Base-by-base conservation (phyloP, 306 rosid genomes). In the Dryas alaskensis region DNA sequence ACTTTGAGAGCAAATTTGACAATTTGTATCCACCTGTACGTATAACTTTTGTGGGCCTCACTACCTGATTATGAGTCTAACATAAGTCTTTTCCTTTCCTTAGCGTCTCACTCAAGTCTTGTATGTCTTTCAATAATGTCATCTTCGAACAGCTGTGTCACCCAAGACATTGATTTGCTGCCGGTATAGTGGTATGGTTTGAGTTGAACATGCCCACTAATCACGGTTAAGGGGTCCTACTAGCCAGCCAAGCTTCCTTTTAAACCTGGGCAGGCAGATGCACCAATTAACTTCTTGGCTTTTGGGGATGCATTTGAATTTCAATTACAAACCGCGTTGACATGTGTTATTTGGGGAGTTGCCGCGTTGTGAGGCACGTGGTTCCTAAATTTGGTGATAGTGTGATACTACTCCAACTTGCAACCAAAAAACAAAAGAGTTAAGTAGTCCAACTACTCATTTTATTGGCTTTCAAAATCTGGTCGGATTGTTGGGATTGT, bases 51-150 rank as follows among this genome's bases (percentile, higher is more conserved):
- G 69, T 65, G 53, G 75, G 66, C 50, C 57, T 57, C 44, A 22
- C 25, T 55, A 4, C 75, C 12, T 71, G 55, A 58, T 44, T 58
- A 43, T 6, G 66, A 72, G 75, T 71, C 66, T 55, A 22, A 58
- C 65, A 13, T 3, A 7, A 12, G 65, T 70, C 40, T 6, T 53
- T 14, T 31, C 37, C 37, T 31, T 31, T 31, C 0, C 37, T 31
- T 31, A 31, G 37, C 37, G 37, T 31, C 37, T 31, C 37, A 31
- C 2, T 31, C 37, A 6, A 39, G 66, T 61, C 22, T 14, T 60
- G 19, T 2, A 39, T 37, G 31, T 63, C 31, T 42, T 42, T 63
- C 37, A 42, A 40, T 42, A 42, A 42, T 8, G 48, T 8, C 37
- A 4, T n/a, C 40, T 1, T 7, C 13, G 10, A 42, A 63, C 68